phyloP scores from a whole-genome alignment of 495 filamentous ascomycete genomes.

The Hypoxylon lienhwacheense region DNA sequence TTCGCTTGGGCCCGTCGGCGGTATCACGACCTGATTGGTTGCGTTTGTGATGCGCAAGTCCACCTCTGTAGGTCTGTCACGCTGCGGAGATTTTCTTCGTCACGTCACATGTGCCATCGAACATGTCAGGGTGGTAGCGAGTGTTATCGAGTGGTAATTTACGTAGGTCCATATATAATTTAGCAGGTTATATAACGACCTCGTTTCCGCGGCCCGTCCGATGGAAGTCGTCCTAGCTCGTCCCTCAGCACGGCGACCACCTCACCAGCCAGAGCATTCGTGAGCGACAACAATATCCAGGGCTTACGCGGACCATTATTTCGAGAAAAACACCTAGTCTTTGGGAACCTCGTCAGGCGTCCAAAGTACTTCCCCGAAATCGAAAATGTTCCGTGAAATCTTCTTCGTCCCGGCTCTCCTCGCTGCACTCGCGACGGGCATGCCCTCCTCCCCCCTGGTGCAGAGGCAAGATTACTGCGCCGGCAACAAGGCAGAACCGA shows the following conservation, averaged over 20 bases:
- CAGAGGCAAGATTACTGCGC: conserved; percentile 18
- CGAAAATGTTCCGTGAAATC: conserved; percentile 9
- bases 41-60: conserved; percentile 24
- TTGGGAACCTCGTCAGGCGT: not conserved
- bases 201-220: too few species aligned
- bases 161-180: conserved; percentile 8
- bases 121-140: conserved; percentile 9
- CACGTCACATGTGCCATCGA: conserved; percentile 23
- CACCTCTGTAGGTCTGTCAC: conserved; percentile 18
- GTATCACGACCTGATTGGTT: conserved; percentile 11
- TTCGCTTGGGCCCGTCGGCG: not conserved
- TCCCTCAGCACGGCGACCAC: not conserved
- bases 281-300: not conserved
- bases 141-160: not conserved
- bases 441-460: not conserved
- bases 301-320: not conserved
- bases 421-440: not conserved
- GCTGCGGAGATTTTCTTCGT: conserved; percentile 13
- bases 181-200: conserved; percentile 1
- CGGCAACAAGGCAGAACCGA: conserved; percentile 16
- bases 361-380: too few species aligned
- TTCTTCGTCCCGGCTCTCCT: conserved; percentile 13
- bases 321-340: not conserved
- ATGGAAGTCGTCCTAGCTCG: not conserved
- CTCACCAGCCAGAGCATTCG: not conserved